Percentiles rank a stretch among this genome's conserved stretches.
Conservation (phyloP, 75 land plant species). For the Chamaecyparis obtusa region DNA sequence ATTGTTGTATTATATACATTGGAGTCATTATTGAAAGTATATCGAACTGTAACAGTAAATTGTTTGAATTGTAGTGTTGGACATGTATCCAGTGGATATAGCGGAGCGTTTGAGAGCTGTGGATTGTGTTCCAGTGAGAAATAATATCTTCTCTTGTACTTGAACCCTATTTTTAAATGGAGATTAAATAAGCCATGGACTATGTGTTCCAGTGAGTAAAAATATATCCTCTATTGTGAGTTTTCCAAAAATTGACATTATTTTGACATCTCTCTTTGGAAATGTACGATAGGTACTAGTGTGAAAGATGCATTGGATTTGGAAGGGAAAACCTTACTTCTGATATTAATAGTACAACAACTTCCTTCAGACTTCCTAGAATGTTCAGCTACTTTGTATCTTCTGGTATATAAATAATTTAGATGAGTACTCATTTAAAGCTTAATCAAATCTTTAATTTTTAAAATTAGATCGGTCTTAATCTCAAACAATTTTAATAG, state of each 20-base stretch:
- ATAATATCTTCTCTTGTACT: too few relatives aligned
- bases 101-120: constrained; percentile 81
- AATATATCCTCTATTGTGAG: too few relatives aligned
- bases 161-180: too few relatives aligned
- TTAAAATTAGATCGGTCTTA: not conserved
- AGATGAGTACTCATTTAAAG: not conserved
- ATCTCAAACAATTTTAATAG: too few relatives aligned
- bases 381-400: constrained; percentile 12
- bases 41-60: not conserved
- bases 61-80: constrained; percentile 47
- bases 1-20: too few relatives aligned
- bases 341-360: constrained; percentile 40
- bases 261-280: too few relatives aligned
- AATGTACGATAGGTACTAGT: constrained; percentile 51
- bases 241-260: too few relatives aligned
- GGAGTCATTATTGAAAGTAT: not conserved
- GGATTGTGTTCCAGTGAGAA: too few relatives aligned
- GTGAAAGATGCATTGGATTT: constrained; percentile 71
- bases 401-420: constrained; percentile 32
- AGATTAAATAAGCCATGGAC: too few relatives aligned
- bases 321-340: constrained; percentile 34
- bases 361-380: too few relatives aligned
- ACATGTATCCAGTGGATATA: constrained; percentile 87
- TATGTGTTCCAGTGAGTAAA: too few relatives aligned
- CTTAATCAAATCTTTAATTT: not conserved